Evolutionary conservation across 805 yeast species (phyloP).

Genomic region (Saturnispora besseyi): DNA sequence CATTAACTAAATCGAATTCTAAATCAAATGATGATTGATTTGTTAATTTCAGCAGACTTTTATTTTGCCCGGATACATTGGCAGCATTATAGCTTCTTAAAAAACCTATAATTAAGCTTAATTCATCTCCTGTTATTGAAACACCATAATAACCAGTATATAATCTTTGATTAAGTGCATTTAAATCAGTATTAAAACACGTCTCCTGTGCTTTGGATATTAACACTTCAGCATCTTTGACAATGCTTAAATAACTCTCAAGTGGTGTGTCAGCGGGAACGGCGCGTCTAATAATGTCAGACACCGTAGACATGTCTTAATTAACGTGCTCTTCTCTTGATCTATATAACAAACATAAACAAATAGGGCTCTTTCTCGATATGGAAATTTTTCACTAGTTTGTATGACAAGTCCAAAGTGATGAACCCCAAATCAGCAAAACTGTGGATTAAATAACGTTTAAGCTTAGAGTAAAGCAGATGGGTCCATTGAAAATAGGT

Average conservation of each 20-base stretch:
- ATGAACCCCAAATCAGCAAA: not conserved
- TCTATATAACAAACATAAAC: not conserved
- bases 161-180: not conserved
- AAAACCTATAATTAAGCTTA: not conserved
- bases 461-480: too few species aligned
- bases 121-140: not conserved
- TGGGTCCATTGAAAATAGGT: too few species aligned
- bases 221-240: not conserved
- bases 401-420: not conserved
- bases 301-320: not conserved
- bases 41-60: not conserved
- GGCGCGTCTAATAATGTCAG: not conserved
- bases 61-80: not conserved
- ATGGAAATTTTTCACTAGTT: not conserved
- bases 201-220: not conserved
- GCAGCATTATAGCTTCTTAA: not conserved
- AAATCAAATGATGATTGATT: constrained; percentile 1
- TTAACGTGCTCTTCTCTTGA: not conserved
- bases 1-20: constrained; percentile 1
- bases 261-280: not conserved
- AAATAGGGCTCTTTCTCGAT: not conserved
- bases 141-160: not conserved
- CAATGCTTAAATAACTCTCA: not conserved
- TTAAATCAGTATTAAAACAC: not conserved
- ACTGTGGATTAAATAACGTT: too few species aligned